Evolutionary conservation across 345 rosid species (phyloP).

Genomic region (Eucalyptus curtisii): DNA sequence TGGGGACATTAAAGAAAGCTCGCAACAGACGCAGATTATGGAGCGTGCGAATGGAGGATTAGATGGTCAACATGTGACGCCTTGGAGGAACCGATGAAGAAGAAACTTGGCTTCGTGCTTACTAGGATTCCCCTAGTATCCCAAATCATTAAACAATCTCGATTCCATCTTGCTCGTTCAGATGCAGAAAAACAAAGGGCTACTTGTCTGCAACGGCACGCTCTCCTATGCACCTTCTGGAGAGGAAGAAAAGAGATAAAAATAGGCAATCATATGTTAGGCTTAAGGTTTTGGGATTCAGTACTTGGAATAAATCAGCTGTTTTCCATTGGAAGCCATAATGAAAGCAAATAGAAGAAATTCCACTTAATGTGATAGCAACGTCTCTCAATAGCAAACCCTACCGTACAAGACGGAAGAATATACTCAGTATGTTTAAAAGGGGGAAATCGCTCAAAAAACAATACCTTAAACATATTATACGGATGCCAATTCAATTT

Average conservation of each 20-base stretch:
- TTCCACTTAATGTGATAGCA: not conserved
- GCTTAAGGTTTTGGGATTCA: not conserved
- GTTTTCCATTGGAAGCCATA: not conserved
- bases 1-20: not conserved
- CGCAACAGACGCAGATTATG: not conserved
- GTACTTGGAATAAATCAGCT: not conserved
- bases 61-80: not conserved
- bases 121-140: not conserved
- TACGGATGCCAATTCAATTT: rapidly evolving
- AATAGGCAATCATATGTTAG: not conserved
- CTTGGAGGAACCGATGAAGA: not conserved
- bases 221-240: not conserved
- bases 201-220: not conserved
- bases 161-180: not conserved
- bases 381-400: not conserved
- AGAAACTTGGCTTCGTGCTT: not conserved
- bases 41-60: not conserved
- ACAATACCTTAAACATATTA: no score
- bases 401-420: not conserved
- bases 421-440: not conserved
- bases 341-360: not conserved
- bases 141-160: not conserved
- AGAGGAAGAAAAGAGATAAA: not conserved
- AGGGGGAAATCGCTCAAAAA: not conserved
- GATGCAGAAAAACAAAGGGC: not conserved